Percentiles rank a stretch among this genome's conserved stretches.
Conservation (phyloP, 129 eudicot genomes). For the Rutidosis leptorrhynchoides region DNA sequence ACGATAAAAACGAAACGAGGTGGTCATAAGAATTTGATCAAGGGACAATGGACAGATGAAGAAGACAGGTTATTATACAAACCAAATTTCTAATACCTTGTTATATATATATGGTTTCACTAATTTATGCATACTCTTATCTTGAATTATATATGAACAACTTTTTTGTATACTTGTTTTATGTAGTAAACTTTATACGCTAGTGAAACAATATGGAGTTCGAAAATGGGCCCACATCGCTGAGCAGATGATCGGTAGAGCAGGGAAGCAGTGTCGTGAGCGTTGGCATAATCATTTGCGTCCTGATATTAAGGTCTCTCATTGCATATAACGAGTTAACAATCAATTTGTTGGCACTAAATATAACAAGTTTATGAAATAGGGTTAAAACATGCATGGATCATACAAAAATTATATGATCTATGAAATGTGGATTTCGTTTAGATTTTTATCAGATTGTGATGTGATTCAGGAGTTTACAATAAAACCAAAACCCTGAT, state of each 20-base stretch:
- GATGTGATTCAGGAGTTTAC: slow-evolving; percentile 1
- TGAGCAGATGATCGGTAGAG: slow-evolving; percentile 48
- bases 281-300: slow-evolving; percentile 84
- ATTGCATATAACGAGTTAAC: slow-evolving; percentile 10
- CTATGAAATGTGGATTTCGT: slow-evolving; percentile 33
- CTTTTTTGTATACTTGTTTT: slow-evolving; percentile 15
- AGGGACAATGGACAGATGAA: slow-evolving; percentile 73
- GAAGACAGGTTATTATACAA: slow-evolving; percentile 51
- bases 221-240: slow-evolving; percentile 74
- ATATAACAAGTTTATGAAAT: slow-evolving; percentile 17
- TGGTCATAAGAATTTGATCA: slow-evolving; percentile 39
- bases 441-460: slow-evolving; percentile 22
- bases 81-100: not conserved
- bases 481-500: slow-evolving; percentile 4
- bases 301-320: slow-evolving; percentile 66
- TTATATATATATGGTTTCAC: not conserved
- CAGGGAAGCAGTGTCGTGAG: slow-evolving; percentile 76
- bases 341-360: not conserved
- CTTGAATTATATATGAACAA: not conserved
- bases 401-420: slow-evolving; percentile 23
- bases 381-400: not conserved
- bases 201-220: slow-evolving; percentile 52
- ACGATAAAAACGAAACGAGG: slow-evolving; percentile 32
- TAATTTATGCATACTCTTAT: not conserved
- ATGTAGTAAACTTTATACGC: slow-evolving; percentile 46